Conservation (phyloP, 345 rosid species). For the Moricandia arvensis region DNA sequence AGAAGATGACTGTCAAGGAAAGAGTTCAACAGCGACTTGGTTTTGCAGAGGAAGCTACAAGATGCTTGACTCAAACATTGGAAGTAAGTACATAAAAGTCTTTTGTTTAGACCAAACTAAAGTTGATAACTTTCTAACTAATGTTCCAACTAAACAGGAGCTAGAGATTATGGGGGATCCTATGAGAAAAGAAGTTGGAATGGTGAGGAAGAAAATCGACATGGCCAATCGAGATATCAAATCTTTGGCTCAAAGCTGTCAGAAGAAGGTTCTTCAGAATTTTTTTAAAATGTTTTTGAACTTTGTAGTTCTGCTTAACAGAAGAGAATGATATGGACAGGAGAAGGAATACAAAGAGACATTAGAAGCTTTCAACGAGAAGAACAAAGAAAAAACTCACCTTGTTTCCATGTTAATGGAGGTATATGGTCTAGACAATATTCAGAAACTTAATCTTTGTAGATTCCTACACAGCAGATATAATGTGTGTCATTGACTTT, state of each 20-base stretch:
- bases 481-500: conserved; percentile 2
- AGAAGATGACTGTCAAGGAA: conserved; percentile 65
- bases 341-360: conserved; percentile 68
- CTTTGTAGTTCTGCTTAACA: background rate
- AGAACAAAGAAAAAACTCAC: conserved; percentile 62
- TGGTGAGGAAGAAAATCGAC: conserved; percentile 69
- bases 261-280: conserved; percentile 55
- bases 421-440: conserved; percentile 13
- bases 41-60: conserved; percentile 75
- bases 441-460: background rate
- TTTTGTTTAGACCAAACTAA: background rate
- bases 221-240: conserved; percentile 60
- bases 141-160: conserved; percentile 44
- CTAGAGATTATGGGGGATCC: conserved; percentile 75
- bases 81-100: conserved; percentile 47
- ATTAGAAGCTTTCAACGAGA: conserved; percentile 70
- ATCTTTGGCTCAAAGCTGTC: conserved; percentile 71
- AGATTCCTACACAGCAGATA: background rate
- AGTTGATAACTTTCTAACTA: background rate
- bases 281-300: too few species aligned
- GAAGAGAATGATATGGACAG: conserved; percentile 35
- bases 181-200: conserved; percentile 68
- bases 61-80: conserved; percentile 63
- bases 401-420: conserved; percentile 40
- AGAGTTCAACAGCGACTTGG: conserved; percentile 65